phyloP scores from a whole-genome alignment of 768 basidiomycete species.

The Aureoboletus auriporus region DNA sequence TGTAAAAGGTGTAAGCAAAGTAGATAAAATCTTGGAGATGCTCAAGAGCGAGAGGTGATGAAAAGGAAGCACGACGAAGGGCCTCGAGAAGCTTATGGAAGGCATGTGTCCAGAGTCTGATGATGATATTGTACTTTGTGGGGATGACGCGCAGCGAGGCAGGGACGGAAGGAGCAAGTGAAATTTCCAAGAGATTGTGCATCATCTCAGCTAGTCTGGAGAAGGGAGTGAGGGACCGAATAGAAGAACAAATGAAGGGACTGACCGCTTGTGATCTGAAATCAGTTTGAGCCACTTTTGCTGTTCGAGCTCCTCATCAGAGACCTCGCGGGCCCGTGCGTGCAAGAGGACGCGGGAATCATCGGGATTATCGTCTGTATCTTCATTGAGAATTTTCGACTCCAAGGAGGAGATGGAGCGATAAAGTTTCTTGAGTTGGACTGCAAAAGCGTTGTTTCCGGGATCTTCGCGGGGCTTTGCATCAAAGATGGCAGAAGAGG shows the following conservation, averaged over 20 bases:
- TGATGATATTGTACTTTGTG: constrained; percentile 92
- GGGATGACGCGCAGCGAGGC: constrained; percentile 87
- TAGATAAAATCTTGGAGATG: constrained; percentile 93
- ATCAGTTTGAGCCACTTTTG: constrained; percentile 75
- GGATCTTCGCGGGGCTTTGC: constrained; percentile 49
- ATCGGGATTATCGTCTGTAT: constrained; percentile 50
- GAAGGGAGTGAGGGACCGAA: constrained; percentile 7
- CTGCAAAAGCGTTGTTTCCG: constrained; percentile 63
- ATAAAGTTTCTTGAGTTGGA: constrained; percentile 79
- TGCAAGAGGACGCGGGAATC: constrained; percentile 35
- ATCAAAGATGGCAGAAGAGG: constrained; percentile 68
- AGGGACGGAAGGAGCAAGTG: constrained; percentile 83
- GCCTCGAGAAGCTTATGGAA: constrained; percentile 91
- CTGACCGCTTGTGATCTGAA: constrained; percentile 80
- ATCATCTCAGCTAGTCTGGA: constrained; percentile 86
- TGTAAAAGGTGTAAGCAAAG: constrained; percentile 93
- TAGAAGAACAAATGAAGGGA: constrained; percentile 10
- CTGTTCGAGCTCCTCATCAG: constrained; percentile 59
- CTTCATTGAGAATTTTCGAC: constrained; percentile 62
- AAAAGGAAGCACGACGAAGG: constrained; percentile 79
- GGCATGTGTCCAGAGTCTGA: constrained; percentile 86
- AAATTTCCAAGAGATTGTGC: constrained; percentile 82
- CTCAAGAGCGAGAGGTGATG: constrained; percentile 66
- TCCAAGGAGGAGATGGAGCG: constrained; percentile 80
- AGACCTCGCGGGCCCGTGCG: constrained; percentile 28